Conservation (phyloP, 2,329 filamentous ascomycete genomes). For the Basipetospora sp. region DNA sequence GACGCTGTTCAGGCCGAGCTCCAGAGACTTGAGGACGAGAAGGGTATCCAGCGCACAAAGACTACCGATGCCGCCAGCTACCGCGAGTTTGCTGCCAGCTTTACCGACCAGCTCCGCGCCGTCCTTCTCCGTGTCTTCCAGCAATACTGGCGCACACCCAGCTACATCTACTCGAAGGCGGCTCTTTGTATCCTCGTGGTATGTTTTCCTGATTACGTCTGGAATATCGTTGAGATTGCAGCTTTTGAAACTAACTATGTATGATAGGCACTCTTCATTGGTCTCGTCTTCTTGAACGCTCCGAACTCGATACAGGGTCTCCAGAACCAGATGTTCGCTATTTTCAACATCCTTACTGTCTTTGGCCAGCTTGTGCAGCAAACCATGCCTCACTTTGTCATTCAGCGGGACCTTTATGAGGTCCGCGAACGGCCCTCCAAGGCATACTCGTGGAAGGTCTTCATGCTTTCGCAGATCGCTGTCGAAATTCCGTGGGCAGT, state of each 20-base stretch:
- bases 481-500: slow-evolving; percentile 79
- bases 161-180: slow-evolving; percentile 76
- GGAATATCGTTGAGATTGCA: not conserved
- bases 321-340: slow-evolving; percentile 74
- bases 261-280: slow-evolving; percentile 55
- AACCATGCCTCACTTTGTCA: slow-evolving; percentile 75
- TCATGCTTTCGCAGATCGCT: slow-evolving; percentile 68
- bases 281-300: slow-evolving; percentile 64
- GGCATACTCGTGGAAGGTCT: slow-evolving; percentile 72
- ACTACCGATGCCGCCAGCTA: slow-evolving; percentile 31
- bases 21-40: slow-evolving; percentile 37
- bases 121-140: slow-evolving; percentile 66
- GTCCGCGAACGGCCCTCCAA: slow-evolving; percentile 73
- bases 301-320: slow-evolving; percentile 61
- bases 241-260: not conserved
- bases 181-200: slow-evolving; percentile 49
- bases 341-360: slow-evolving; percentile 71
- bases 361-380: slow-evolving; percentile 69
- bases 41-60: slow-evolving; percentile 15
- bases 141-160: slow-evolving; percentile 81
- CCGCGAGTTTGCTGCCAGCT: slow-evolving; percentile 69
- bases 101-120: slow-evolving; percentile 49
- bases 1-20: slow-evolving; percentile 40
- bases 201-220: slow-evolving; percentile 72
- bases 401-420: slow-evolving; percentile 69